Evolutionary conservation across 208 protist genomes (phyloP).

Genomic region (Strigomonas culicis): DNA sequence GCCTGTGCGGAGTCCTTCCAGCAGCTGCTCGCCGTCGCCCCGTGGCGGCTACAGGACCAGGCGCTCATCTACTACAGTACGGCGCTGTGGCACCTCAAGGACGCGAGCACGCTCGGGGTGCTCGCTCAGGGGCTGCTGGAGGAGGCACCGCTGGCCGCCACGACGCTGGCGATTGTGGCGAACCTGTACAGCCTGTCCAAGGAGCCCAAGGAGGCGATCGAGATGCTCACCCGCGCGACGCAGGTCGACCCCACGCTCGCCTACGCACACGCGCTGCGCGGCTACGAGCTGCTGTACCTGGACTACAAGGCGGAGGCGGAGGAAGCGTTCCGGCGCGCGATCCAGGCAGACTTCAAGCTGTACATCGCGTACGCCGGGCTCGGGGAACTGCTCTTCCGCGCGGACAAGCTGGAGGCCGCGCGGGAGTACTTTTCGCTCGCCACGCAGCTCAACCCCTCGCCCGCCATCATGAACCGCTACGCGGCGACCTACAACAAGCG

Average conservation of each 20-base stretch:
- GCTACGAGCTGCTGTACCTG: constrained; percentile 94
- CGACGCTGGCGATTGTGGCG: constrained; percentile 90
- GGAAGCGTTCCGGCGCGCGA: constrained; percentile 84
- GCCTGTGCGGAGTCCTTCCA: constrained; percentile 49
- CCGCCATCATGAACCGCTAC: constrained; percentile 70
- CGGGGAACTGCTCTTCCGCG: constrained; percentile 89
- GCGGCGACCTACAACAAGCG: constrained; percentile 65
- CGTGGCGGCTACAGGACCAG: constrained; percentile 51
- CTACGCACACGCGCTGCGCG: constrained; percentile 93
- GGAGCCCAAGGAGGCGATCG: constrained; percentile 92
- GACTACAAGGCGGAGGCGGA: constrained; percentile 93
- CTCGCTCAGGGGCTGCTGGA: constrained; percentile 91
- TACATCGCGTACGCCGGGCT: constrained; percentile 98
- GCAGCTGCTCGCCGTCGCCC: constrained; percentile 31
- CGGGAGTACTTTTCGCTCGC: constrained; percentile 90
- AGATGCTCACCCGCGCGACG: constrained; percentile 92
- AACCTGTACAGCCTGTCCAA: constrained; percentile 95
- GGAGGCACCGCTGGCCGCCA: constrained; percentile 73
- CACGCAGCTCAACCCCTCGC: constrained; percentile 79
- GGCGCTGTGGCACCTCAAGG: constrained; percentile 94
- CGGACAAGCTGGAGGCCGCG: constrained; percentile 89
- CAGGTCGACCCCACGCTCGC: constrained; percentile 83
- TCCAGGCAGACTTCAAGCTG: constrained; percentile 87
- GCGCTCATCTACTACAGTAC: constrained; percentile 94
- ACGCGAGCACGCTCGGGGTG: constrained; percentile 66